Evolutionary conservation across 805 yeast species (phyloP).

Genomic region (Kodamaea fukazawae): DNA sequence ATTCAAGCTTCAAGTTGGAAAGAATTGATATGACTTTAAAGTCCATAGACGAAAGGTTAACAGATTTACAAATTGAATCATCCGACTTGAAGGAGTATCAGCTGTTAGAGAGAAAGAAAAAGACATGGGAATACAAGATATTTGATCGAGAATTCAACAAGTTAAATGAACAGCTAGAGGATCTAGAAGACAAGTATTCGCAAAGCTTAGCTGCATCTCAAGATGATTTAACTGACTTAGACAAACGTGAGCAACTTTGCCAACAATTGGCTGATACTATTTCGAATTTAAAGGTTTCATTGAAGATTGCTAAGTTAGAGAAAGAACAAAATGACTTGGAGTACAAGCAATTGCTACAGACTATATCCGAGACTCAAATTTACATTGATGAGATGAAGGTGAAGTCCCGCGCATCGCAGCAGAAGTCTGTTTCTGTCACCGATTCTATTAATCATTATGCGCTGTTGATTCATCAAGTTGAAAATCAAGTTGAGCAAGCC

Average conservation of each 20-base stretch:
- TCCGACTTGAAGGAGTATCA: slow-evolving; percentile 72
- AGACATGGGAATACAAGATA: slow-evolving; percentile 69
- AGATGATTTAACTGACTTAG: slow-evolving; percentile 52
- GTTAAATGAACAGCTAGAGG: slow-evolving; percentile 57
- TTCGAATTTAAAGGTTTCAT: slow-evolving; percentile 43
- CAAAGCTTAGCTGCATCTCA: slow-evolving; percentile 52
- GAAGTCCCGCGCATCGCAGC: slow-evolving; percentile 29
- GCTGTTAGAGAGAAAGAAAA: slow-evolving; percentile 60
- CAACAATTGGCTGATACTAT: slow-evolving; percentile 45
- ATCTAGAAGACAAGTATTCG: slow-evolving; percentile 56
- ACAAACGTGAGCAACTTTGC: slow-evolving; percentile 56
- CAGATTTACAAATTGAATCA: slow-evolving; percentile 79
- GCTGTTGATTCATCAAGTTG: slow-evolving; percentile 33
- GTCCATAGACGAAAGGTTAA: slow-evolving; percentile 67
- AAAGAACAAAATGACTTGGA: slow-evolving; percentile 51
- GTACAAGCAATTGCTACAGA: slow-evolving; percentile 46
- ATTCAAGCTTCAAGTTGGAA: slow-evolving; percentile 64
- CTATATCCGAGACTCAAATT: slow-evolving; percentile 49
- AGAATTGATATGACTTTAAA: slow-evolving; percentile 71
- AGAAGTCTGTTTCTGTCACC: slow-evolving; percentile 24
- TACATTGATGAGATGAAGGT: slow-evolving; percentile 42
- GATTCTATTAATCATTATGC: slow-evolving; percentile 20
- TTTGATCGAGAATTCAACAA: slow-evolving; percentile 73
- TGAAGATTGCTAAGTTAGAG: slow-evolving; percentile 57
- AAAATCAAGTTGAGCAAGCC: slow-evolving; percentile 31